Evolutionary conservation across 805 yeast genomes (phyloP), one percentile per base, ranked within the genome.

Genomic region (Candida argentea): DNA sequence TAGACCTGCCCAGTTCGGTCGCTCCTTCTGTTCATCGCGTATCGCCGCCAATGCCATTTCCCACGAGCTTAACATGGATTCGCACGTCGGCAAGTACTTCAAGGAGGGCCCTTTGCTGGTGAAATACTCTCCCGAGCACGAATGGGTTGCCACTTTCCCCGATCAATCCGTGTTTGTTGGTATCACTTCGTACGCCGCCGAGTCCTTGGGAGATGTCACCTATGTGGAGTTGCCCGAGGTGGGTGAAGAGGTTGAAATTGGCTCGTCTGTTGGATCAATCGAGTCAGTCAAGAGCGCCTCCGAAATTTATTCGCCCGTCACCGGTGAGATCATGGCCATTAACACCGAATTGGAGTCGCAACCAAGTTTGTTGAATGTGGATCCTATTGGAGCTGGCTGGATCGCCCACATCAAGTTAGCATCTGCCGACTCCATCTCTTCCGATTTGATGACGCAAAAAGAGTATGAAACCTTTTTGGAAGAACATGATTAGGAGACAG

Each of bases 371-470:
- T 73, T 91, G 46, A 89, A 87, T 59, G 57, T 62, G 38, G 96
- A 86, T 48, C 96, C 98, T 27, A 67, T 82, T 76, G 96, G 96
- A 31, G 76, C 74, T 33, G 97, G 94, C 20, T 89, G 95, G 95
- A 72, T 89, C 37, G 84, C 82, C 30, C 82, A 84, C 58, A 56
- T 89, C 40, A 68, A 78, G 55, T 56, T 82, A 34, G 39, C 48
- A 14, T 61, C 67, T 40, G 60, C 62, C 10, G 46, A 41, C 27
- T 46, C 37, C n/a, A 38, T 57, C 14, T 54, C 51, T 33, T 45
- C 48, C 19, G 71, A 62, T 9, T 62, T 77, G 43, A 48, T 78
- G 53, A 55, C 60, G 32, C 68, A 64, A 43, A 75, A 65, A 28
- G 70, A 62, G 30, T 79, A 79, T 50, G 70, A 67, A 42, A 58